phyloP scores from a whole-genome alignment of 345 rosid species.

The Murraya paniculata region DNA sequence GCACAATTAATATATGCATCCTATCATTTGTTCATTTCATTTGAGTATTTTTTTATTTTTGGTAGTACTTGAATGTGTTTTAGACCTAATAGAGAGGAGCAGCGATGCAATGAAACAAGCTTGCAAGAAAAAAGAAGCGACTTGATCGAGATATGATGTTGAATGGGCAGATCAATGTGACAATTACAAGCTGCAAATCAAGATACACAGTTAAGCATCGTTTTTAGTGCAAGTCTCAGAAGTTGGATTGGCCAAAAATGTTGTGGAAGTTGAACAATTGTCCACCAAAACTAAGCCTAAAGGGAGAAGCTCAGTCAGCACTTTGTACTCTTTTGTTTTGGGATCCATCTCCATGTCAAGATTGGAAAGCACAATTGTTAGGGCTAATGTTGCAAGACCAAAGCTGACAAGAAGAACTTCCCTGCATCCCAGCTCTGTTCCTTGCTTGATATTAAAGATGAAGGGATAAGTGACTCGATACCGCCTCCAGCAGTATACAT shows the following conservation, averaged over 20 bases:
- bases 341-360: conserved; percentile 50
- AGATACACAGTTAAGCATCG: not conserved
- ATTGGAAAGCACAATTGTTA: conserved; percentile 31
- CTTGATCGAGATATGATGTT: conserved; percentile 33
- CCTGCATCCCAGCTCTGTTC: conserved; percentile 40
- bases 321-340: conserved; percentile 22
- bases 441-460: conserved; percentile 50
- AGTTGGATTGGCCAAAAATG: not conserved
- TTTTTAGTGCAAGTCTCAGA: not conserved
- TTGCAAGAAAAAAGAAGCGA: conserved; percentile 38
- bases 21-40: not conserved
- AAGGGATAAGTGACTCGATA: conserved; percentile 48
- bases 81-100: conserved; percentile 47
- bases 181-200: conserved; percentile 28
- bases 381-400: conserved; percentile 32
- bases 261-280: not conserved
- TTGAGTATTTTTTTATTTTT: not conserved
- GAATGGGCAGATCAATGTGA: conserved; percentile 31
- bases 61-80: not conserved
- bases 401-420: conserved; percentile 36
- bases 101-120: conserved; percentile 29
- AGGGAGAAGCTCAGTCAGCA: conserved; percentile 40
- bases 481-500: conserved; percentile 46
- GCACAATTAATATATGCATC: too few relatives aligned
- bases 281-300: conserved; percentile 27